Conservation (phyloP, 139 green algal genomes). For the Chlorella sp. region DNA sequence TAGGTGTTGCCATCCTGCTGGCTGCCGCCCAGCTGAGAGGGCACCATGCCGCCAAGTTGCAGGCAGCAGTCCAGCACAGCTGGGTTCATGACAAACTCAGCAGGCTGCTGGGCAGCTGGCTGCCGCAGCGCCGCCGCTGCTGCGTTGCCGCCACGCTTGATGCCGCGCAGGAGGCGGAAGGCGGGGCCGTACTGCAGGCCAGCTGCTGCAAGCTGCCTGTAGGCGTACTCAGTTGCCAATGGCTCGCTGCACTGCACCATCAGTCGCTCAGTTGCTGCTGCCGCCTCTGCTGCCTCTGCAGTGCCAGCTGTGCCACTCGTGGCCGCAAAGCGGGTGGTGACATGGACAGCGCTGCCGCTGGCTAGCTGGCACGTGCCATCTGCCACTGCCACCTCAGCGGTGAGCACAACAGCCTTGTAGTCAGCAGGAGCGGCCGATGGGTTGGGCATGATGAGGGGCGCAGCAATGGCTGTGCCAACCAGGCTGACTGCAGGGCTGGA, state of each 20-base stretch:
- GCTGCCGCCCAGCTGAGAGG: neutral
- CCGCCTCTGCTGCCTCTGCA: slow-evolving; percentile 8
- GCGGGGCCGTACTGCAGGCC: neutral
- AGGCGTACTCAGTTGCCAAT: neutral
- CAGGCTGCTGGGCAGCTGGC: neutral
- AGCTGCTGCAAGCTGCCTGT: neutral
- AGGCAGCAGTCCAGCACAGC: slow-evolving; percentile 56
- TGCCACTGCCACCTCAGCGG: neutral
- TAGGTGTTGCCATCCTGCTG: neutral
- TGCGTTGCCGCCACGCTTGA: neutral
- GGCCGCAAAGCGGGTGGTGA: slow-evolving; percentile 27
- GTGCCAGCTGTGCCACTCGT: no score
- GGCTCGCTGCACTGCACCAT: slow-evolving; percentile 6
- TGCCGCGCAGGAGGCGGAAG: neutral
- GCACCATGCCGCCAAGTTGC: slow-evolving; percentile 45
- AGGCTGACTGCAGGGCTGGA: neutral
- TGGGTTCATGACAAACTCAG: slow-evolving; percentile 52
- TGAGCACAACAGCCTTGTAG: neutral
- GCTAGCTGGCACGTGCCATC: neutral
- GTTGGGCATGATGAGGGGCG: slow-evolving; percentile 40
- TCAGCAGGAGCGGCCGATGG: neutral
- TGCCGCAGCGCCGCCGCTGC: neutral
- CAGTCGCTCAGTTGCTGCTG: neutral
- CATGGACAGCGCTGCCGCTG: slow-evolving; percentile 40
- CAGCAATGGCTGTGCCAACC: slow-evolving; percentile 28